These are phyloP conservation scores for Ogataea haglerorum DNA, from an alignment of 805 yeast genomes.

Conservation along the genomic window DNA sequence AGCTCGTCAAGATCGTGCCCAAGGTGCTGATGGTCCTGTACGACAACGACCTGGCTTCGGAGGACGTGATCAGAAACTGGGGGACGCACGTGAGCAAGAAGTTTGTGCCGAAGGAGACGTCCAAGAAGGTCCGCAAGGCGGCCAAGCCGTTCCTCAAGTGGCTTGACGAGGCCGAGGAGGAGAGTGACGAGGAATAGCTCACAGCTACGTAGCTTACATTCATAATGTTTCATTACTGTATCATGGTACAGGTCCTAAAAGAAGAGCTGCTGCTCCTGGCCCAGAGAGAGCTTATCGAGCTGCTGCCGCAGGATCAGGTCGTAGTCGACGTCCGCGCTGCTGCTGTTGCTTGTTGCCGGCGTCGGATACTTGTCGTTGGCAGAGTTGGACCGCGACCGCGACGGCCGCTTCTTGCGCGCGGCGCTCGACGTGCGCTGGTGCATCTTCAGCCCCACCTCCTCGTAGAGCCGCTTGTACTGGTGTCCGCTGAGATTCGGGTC, in stretches of 20 bases:
- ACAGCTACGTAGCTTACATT: not conserved
- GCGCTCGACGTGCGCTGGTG: constrained; percentile 24
- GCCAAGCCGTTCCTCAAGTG: constrained; percentile 94
- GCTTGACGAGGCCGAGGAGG: constrained; percentile 92
- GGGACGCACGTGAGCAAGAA: constrained; percentile 91
- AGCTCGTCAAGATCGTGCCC: constrained; percentile 67
- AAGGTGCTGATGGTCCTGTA: constrained; percentile 78
- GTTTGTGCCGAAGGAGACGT: constrained; percentile 85
- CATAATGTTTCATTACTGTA: constrained; percentile 1
- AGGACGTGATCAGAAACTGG: constrained; percentile 78
- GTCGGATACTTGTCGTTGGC: constrained; percentile 14
- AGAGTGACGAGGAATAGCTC: constrained; percentile 35
- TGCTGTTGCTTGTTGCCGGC: constrained; percentile 1
- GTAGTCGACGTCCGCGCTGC: constrained; percentile 21
- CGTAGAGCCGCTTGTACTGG: constrained; percentile 81
- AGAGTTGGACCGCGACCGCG: constrained; percentile 29
- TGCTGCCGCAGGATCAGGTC: constrained; percentile 29
- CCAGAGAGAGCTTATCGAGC: constrained; percentile 27
- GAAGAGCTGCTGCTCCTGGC: constrained; percentile 16
- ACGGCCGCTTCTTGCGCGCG: constrained; percentile 25
- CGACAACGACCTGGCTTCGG: constrained; percentile 79
- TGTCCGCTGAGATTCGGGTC: constrained; percentile 58
- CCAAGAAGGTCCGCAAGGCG: constrained; percentile 92
- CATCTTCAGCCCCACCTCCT: constrained; percentile 74
- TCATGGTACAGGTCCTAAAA: constrained; percentile 2